phyloP scores from a whole-genome alignment of 1,284 basidiomycete genomes.

The Papiliotrema fonsecae region DNA sequence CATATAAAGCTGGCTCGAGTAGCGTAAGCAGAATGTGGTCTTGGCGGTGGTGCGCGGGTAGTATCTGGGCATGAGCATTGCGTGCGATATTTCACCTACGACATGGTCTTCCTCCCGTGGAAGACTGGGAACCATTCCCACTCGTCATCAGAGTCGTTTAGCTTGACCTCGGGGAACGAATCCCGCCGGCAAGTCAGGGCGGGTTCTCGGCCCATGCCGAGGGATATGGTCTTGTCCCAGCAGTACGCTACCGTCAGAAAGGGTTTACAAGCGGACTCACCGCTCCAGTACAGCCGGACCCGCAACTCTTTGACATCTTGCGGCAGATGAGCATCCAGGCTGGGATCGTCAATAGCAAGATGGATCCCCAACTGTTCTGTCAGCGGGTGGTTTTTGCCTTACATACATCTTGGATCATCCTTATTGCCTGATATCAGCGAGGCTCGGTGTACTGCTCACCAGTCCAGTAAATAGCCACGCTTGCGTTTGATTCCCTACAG shows the following conservation, averaged over 20 bases:
- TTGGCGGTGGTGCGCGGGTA: background rate
- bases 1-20: slow-evolving; percentile 15
- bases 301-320: slow-evolving; percentile 18
- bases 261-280: background rate
- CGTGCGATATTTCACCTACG: background rate
- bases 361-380: slow-evolving; percentile 17
- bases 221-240: slow-evolving; percentile 17
- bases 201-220: slow-evolving; percentile 22
- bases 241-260: slow-evolving; percentile 7
- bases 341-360: slow-evolving; percentile 17
- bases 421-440: slow-evolving; percentile 7
- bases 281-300: slow-evolving; percentile 19
- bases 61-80: background rate
- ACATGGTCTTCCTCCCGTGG: background rate
- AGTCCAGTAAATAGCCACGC: slow-evolving; percentile 23
- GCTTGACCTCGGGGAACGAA: slow-evolving; percentile 1
- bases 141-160: background rate
- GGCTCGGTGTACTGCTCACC: slow-evolving; percentile 3
- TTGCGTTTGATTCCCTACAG: slow-evolving; percentile 17
- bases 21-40: slow-evolving; percentile 5
- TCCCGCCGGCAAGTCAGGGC: slow-evolving; percentile 7
- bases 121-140: slow-evolving; percentile 1
- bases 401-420: slow-evolving; percentile 20
- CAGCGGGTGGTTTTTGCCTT: background rate
- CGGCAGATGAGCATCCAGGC: slow-evolving; percentile 14